A percentile compares a stretch with the other conserved stretches of the same genome.
phyloP scores from a whole-genome alignment of 805 yeast species.

The Saccharomycopsis synnaedendra region DNA sequence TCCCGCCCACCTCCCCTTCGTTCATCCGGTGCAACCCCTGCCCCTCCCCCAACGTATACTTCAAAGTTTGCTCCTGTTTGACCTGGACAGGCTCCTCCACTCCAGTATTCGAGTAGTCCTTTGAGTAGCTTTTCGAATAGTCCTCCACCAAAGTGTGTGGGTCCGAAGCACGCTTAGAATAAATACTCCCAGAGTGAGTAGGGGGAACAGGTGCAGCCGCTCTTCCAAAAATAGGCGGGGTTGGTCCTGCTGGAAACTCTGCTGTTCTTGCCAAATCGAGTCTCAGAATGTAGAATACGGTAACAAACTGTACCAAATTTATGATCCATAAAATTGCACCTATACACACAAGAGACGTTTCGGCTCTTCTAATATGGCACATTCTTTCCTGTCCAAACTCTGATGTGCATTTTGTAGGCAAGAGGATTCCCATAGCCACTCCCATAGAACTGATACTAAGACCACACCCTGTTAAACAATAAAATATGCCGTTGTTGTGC shows the following conservation, averaged over 20 bases:
- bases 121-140: background rate
- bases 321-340: slow-evolving; percentile 29
- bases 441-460: slow-evolving; percentile 27
- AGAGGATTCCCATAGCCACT: slow-evolving; percentile 14
- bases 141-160: slow-evolving; percentile 1
- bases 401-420: slow-evolving; percentile 11
- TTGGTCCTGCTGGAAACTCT: background rate
- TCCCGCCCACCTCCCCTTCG: background rate
- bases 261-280: slow-evolving; percentile 16
- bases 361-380: slow-evolving; percentile 26
- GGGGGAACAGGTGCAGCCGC: background rate
- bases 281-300: slow-evolving; percentile 29
- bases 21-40: background rate
- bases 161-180: slow-evolving; percentile 3
- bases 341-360: slow-evolving; percentile 27
- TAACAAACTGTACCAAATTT: slow-evolving; percentile 27
- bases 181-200: background rate
- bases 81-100: background rate
- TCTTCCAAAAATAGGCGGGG: background rate
- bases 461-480: slow-evolving; percentile 26
- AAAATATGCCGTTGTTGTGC: slow-evolving; percentile 29
- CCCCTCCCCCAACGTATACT: background rate
- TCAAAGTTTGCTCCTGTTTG: background rate
- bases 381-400: slow-evolving; percentile 3
- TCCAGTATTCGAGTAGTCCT: background rate